Evolutionary conservation across 1,139 yeast genomes (phyloP), one percentile per base, ranked within the genome.

Genomic region (Maudiozyma humilis): DNA sequence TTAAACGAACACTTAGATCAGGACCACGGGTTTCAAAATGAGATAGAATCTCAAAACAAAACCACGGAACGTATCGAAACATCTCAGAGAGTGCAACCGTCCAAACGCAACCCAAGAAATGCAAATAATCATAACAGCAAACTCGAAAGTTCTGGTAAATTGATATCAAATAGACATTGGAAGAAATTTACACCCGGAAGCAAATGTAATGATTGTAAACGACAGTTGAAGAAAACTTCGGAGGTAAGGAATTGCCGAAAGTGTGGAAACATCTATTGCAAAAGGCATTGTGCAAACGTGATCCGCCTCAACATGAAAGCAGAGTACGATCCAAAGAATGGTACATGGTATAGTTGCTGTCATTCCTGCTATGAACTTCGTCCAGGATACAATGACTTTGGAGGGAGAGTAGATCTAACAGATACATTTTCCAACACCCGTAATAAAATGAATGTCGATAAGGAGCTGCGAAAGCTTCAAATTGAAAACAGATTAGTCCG

Each of bases 211-310:
- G 51, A 55, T 1, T 82, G 87, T 54, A 43, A 49, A 1, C 68
- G 62, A 38, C 53, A 50, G 4, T 59, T 80, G 23, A 72, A 66
- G 42, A 70, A 73, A 34, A 70, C 70, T 46, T 71, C 69, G 51
- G 83, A 82, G 0, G 57, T 68, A 1, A 76, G 74, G 3, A 80
- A 81, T 55, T 82, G 89, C 58, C 64, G 83, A 17, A 73, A 68
- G 51, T 88, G 96, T 65, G 96, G 96, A 0, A 63, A 69, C 25
- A 63, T 87, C 17, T 86, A 65, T 57, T 87, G 96, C 59, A 72
- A 73, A 47, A 65, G 63, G 23, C 95, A 88, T 65, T 72, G 87
- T 2, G 63, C 68, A 42, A 78, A 70, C 56, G 70, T 69, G 36
- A 64, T 75, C 47, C 75, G 68, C 65, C 69, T 68, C 43, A 70